phyloP scores from a whole-genome alignment of 805 yeast genomes.

The Candida pini region DNA sequence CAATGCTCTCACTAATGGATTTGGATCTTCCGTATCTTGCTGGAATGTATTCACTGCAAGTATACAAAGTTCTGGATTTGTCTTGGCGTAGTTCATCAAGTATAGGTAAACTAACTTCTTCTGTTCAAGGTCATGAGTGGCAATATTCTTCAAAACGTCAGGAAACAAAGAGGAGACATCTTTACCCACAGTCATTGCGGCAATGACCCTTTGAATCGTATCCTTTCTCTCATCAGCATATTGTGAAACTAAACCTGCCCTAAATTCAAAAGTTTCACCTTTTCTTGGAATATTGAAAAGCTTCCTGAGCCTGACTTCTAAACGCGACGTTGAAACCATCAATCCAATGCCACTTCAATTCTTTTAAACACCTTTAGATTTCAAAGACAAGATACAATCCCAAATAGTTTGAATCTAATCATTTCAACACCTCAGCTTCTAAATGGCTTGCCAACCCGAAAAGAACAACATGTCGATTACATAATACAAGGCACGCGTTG shows the following conservation, averaged over 20 bases:
- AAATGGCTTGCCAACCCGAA: no score
- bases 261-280: conserved; percentile 84
- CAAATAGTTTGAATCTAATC: no score
- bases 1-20: conserved; percentile 90
- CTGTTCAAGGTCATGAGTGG: conserved; percentile 94
- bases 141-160: conserved; percentile 91
- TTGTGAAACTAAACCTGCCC: conserved; percentile 87
- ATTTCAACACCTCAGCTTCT: no score
- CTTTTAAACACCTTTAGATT: no score
- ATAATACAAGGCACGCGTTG: no score
- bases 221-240: conserved; percentile 93
- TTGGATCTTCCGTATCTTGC: conserved; percentile 90
- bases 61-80: conserved; percentile 92
- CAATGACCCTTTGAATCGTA: conserved; percentile 93
- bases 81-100: conserved; percentile 94
- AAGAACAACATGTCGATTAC: no score
- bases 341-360: no score
- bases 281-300: conserved; percentile 54
- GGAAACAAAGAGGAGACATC: conserved; percentile 94
- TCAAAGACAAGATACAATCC: no score
- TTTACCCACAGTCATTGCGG: conserved; percentile 97
- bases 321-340: conserved; percentile 22
- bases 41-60: conserved; percentile 97
- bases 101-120: conserved; percentile 92
- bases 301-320: conserved; percentile 49